A percentile compares a stretch with the other conserved stretches of the same genome.
Conservation (phyloP, 192 early-diverging fungal genomes). For the Diversispora epigaea region DNA sequence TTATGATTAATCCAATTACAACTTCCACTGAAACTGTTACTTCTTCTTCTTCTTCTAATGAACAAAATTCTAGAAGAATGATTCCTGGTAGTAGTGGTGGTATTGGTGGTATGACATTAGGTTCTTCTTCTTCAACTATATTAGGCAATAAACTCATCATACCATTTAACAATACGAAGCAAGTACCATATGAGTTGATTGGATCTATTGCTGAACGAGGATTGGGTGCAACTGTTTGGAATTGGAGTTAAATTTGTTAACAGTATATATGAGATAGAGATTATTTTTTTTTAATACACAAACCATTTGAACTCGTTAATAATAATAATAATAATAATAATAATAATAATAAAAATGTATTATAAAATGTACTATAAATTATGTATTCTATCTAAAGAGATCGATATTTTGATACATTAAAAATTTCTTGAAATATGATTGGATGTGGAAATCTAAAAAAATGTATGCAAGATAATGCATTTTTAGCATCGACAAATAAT, state of each 20-base stretch:
- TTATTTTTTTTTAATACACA: too few species aligned
- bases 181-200: constrained; percentile 1
- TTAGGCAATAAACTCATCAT: neutral
- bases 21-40: neutral
- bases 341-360: too few species aligned
- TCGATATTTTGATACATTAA: too few species aligned
- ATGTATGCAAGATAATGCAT: too few species aligned
- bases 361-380: too few species aligned
- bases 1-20: neutral
- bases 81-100: neutral
- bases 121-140: neutral
- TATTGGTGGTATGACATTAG: neutral
- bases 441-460: too few species aligned
- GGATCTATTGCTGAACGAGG: constrained; percentile 1
- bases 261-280: too few species aligned
- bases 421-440: too few species aligned
- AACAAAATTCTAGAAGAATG: neutral
- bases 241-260: neutral
- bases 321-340: too few species aligned
- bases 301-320: too few species aligned
- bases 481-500: neutral
- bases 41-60: neutral
- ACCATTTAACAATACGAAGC: neutral
- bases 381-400: too few species aligned
- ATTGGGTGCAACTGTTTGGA: neutral